These are phyloP conservation scores for Claviceps quebecensis DNA, from an alignment of 2,329 filamentous ascomycete species.

Conservation along the genomic window DNA sequence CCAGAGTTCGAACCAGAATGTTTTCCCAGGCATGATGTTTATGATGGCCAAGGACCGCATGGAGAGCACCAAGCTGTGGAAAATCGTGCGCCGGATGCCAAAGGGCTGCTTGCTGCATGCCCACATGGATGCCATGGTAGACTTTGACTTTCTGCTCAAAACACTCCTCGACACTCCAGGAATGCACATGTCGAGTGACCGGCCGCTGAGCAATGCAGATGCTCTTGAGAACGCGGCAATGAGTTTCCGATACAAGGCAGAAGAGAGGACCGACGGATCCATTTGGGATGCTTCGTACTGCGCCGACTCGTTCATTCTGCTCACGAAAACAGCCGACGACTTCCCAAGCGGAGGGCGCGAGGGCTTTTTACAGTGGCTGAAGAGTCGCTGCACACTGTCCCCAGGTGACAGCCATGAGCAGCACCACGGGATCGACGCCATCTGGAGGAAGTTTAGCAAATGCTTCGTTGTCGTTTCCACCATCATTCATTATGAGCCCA, in stretches of 20 bases:
- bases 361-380: conserved; percentile 69
- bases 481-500: conserved; percentile 79
- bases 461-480: conserved; percentile 62
- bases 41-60: conserved; percentile 71
- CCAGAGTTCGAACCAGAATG: conserved; percentile 43
- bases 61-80: conserved; percentile 73
- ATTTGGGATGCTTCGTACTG: conserved; percentile 57
- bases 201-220: conserved; percentile 37
- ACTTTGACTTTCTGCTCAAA: conserved; percentile 66
- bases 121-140: conserved; percentile 83
- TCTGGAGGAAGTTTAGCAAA: conserved; percentile 69
- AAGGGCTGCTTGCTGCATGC: conserved; percentile 80
- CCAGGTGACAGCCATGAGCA: conserved; percentile 61
- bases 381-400: conserved; percentile 56
- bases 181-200: conserved; percentile 54
- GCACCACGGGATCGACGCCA: conserved; percentile 67
- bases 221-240: conserved; percentile 42
- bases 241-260: conserved; percentile 46
- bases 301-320: conserved; percentile 41
- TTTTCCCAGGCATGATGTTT: conserved; percentile 92
- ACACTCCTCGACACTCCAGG: conserved; percentile 57
- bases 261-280: conserved; percentile 28
- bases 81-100: conserved; percentile 72
- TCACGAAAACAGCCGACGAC: conserved; percentile 49
- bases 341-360: conserved; percentile 59